These are phyloP conservation scores for Sisymbrium altissimum DNA, from an alignment of 345 rosid genomes.

Conservation along the genomic window DNA sequence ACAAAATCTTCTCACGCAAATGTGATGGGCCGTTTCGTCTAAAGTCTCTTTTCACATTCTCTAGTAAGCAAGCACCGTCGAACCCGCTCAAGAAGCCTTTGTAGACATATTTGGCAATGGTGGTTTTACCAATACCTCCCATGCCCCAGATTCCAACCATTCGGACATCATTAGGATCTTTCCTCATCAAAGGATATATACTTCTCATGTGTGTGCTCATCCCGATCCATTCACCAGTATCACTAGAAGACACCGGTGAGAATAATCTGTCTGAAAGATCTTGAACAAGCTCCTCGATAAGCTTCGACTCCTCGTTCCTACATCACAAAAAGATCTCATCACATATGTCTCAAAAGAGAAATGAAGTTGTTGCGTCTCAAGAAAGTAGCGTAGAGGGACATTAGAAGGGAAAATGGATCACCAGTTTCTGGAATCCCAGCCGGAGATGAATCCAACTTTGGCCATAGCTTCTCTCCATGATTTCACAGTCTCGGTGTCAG, in stretches of 20 bases:
- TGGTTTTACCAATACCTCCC: slow-evolving; percentile 58
- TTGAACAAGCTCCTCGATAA: slow-evolving; percentile 31
- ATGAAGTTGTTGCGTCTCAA: background rate
- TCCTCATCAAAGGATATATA: slow-evolving; percentile 14
- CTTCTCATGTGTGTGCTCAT: slow-evolving; percentile 25
- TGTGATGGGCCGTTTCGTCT: slow-evolving; percentile 1
- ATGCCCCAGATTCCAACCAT: slow-evolving; percentile 46
- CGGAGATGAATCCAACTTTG: slow-evolving; percentile 27
- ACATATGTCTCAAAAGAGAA: background rate
- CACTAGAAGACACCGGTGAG: background rate
- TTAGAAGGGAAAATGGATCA: background rate
- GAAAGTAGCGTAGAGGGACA: background rate
- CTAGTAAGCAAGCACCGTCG: slow-evolving; percentile 38
- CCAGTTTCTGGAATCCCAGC: slow-evolving; percentile 36
- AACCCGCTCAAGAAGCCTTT: slow-evolving; percentile 30
- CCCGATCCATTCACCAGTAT: slow-evolving; percentile 28
- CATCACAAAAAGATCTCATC: background rate
- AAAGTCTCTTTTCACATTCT: slow-evolving; percentile 40
- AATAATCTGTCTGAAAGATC: slow-evolving; percentile 25
- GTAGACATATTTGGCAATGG: slow-evolving; percentile 41
- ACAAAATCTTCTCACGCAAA: slow-evolving; percentile 18
- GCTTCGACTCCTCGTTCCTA: slow-evolving; percentile 35
- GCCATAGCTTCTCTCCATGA: slow-evolving; percentile 31
- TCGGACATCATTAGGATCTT: slow-evolving; percentile 3
- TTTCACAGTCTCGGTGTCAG: background rate